Conservation (phyloP, 352 stramenopile genomes). For the Saprolegnia diclina region DNA sequence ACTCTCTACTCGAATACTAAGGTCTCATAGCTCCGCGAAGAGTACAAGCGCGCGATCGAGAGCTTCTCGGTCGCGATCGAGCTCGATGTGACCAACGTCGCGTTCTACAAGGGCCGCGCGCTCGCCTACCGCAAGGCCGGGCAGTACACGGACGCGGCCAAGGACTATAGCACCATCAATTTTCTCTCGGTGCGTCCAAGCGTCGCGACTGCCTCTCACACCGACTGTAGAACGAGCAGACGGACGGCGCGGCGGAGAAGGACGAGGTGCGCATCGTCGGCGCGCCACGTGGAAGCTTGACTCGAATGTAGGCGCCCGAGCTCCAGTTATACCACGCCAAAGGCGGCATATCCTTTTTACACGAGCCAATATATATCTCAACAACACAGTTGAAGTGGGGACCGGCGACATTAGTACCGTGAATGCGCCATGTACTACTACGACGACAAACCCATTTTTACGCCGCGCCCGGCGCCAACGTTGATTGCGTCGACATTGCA, state of each 20-base stretch:
- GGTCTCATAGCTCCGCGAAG: conserved; percentile 13
- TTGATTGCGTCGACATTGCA: conserved; percentile 3
- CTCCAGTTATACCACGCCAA: conserved; percentile 9
- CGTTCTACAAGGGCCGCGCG: conserved; percentile 16
- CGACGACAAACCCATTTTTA: conserved; percentile 11
- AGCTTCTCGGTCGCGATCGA: conserved; percentile 24
- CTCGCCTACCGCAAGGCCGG: conserved; percentile 17
- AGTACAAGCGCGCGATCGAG: conserved; percentile 9
- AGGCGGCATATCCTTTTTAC: conserved; percentile 19
- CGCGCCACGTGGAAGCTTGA: no score
- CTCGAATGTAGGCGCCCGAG: background rate
- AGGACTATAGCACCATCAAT: conserved; percentile 21
- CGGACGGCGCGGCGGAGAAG: no score
- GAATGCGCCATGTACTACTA: conserved; percentile 27
- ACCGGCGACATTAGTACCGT: background rate
- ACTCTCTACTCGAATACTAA: no score
- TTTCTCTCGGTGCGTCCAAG: background rate
- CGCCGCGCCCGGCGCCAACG: background rate
- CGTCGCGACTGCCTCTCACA: no score
- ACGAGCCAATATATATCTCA: background rate
- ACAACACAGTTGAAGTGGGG: background rate
- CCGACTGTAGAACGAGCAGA: background rate
- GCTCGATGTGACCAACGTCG: background rate
- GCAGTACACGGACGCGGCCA: conserved; percentile 19
- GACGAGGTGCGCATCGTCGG: no score